Base-by-base conservation (phyloP, 495 filamentous ascomycete genomes). In the Xylaria castorea region DNA sequence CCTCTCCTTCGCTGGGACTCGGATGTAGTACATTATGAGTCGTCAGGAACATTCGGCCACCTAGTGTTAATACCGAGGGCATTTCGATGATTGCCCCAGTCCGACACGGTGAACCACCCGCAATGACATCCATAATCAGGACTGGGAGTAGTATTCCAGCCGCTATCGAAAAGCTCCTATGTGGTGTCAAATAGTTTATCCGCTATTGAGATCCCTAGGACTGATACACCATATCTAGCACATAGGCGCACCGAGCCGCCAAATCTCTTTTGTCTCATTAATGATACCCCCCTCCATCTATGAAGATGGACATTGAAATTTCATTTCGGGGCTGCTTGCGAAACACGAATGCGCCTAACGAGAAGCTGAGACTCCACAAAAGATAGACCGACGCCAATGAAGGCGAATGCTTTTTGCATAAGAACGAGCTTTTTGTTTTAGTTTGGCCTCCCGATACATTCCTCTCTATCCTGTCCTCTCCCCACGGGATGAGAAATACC, bases 1-100 rank as follows among this genome's bases (percentile, higher is more conserved):
- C 60, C 14, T 76, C 78, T 8, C 73, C 78, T 40, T 34, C 65
- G 12, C 65, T 76, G 36, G 76, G 72, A 40, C 50, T 78, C 12
- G 74, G 74, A 5, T 71, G 71, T 8, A 75, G 69, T 68, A 75
- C 76, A n/a, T 75, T 79, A 58, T 79, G 16, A 74, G 14, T 25
- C 5, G n/a, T 32, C 20, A 25, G 18, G 20, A 48, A 25, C 30
- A 12, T n/a, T 38, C 42, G 36, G 36, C 20, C 40, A 44, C n/a
- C 8, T 0, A 46, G 66, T n/a, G 7, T 36, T 61, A 18, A 57
- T 5, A 38, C 30, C 32, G 5, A 20, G 16, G 58, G 18, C 18
- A 36, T 38, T 22, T 9, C 34, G 22, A 53, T 14, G 32, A 27
- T 53, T 16, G 11, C 34, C 2, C 5, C 62, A 11, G 2, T 14